These are phyloP conservation scores for Aspergillus alliaceus DNA, from an alignment of 2,329 filamentous ascomycete genomes.

Conservation along the genomic window DNA sequence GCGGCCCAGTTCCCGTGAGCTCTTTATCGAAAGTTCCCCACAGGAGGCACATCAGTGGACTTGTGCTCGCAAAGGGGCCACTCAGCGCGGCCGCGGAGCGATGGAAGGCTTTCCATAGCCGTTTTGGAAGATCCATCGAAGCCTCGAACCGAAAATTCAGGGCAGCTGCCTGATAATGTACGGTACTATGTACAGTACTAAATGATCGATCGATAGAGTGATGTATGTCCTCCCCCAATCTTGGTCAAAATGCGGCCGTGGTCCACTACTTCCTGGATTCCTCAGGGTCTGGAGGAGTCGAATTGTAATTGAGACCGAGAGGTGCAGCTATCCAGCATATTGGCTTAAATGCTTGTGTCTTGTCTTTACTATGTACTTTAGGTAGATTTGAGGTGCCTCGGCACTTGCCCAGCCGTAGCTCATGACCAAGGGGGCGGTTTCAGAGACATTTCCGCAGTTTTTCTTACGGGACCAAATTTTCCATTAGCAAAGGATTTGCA, in stretches of 20 bases:
- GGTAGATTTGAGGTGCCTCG: neutral
- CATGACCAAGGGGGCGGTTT: neutral
- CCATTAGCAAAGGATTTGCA: constrained; percentile 13
- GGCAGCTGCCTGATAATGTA: constrained; percentile 13
- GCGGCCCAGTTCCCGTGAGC: constrained; percentile 21
- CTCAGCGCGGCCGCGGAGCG: constrained; percentile 1
- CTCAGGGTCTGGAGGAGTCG: constrained; percentile 12
- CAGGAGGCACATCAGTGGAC: constrained; percentile 18
- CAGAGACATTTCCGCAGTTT: neutral
- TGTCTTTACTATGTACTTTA: constrained; percentile 6
- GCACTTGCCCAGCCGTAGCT: neutral
- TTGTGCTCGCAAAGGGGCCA: constrained; percentile 11
- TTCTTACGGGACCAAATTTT: constrained; percentile 2
- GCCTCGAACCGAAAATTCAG: constrained; percentile 15
- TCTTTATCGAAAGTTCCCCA: constrained; percentile 19
- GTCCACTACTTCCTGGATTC: neutral
- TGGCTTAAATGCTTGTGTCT: constrained; percentile 12
- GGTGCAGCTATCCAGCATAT: constrained; percentile 13
- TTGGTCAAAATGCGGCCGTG: neutral
- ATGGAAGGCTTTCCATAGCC: constrained; percentile 14
- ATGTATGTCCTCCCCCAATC: neutral
- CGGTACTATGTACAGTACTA: too few relatives aligned
- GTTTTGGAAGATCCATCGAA: constrained; percentile 21
- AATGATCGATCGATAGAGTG: neutral
- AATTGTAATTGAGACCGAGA: constrained; percentile 15